Evolutionary conservation across 2,329 filamentous ascomycete genomes (phyloP).

Genomic region (Pseudogymnoascus sp.): DNA sequence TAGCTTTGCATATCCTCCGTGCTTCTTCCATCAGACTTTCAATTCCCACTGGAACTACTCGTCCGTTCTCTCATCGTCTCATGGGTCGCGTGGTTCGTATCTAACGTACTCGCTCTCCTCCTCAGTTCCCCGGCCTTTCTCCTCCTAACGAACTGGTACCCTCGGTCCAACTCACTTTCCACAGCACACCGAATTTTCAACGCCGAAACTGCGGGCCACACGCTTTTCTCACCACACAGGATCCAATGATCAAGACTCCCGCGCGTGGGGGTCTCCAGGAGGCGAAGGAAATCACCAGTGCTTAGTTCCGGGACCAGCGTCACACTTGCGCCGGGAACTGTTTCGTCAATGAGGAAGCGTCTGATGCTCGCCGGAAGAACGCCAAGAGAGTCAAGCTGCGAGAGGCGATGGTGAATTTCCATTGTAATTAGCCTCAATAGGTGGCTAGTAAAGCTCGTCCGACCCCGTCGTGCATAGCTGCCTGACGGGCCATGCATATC

Average conservation of each 20-base stretch:
- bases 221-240: conserved; percentile 69
- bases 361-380: conserved; percentile 62
- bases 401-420: conserved; percentile 71
- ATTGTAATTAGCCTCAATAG: conserved; percentile 61
- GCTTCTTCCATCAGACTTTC: conserved; percentile 7
- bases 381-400: conserved; percentile 70
- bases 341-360: conserved; percentile 74
- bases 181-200: conserved; percentile 74
- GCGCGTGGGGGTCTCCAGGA: conserved; percentile 75
- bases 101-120: conserved; percentile 25
- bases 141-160: conserved; percentile 71
- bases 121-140: conserved; percentile 28
- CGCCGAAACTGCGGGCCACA: conserved; percentile 83
- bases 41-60: conserved; percentile 22
- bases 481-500: conserved; percentile 69
- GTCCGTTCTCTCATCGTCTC: conserved; percentile 22
- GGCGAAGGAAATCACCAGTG: conserved; percentile 61
- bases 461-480: conserved; percentile 49
- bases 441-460: conserved; percentile 48
- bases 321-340: conserved; percentile 67
- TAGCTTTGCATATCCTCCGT: conserved; percentile 2
- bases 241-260: conserved; percentile 80
- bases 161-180: conserved; percentile 78
- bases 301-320: conserved; percentile 76
- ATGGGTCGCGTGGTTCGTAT: conserved; percentile 21